Conservation (phyloP, 75 land plant species). For the Sequoiadendron giganteum region DNA sequence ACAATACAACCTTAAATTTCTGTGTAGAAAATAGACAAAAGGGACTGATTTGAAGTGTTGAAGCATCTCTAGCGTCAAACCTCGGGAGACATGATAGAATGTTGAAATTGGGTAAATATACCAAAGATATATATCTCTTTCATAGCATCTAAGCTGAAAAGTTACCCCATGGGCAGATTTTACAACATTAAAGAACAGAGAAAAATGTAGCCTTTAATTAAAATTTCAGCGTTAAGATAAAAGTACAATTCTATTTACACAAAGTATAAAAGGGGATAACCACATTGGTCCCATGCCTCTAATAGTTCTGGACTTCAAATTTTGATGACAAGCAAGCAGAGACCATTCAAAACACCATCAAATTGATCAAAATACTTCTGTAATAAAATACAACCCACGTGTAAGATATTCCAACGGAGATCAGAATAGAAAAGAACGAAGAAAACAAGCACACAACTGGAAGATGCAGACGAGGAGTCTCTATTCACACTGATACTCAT, state of each 20-base stretch:
- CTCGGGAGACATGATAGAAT: too few relatives aligned
- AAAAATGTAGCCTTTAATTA: not conserved
- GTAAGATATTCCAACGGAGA: not conserved
- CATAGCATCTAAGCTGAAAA: not conserved
- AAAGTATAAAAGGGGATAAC: not conserved
- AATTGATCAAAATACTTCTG: not conserved
- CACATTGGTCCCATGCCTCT: not conserved
- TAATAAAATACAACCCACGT: not conserved
- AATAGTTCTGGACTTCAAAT: too few relatives aligned
- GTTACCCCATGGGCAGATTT: too few relatives aligned
- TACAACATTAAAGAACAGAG: not conserved
- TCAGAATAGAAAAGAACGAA: not conserved
- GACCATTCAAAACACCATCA: not conserved
- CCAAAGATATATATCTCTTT: too few relatives aligned
- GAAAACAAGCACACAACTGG: not conserved
- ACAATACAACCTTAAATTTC: too few relatives aligned
- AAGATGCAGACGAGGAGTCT: not conserved
- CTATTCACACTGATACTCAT: not conserved
- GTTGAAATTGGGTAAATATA: not conserved
- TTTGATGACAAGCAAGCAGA: too few relatives aligned
- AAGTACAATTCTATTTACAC: not conserved
- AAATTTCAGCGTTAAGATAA: not conserved
- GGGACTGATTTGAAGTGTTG: too few relatives aligned
- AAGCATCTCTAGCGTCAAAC: too few relatives aligned
- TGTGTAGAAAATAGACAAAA: too few relatives aligned